Percentiles rank a stretch among this genome's conserved stretches.
Evolutionary conservation across 2,329 filamentous ascomycete genomes (phyloP).

Genomic region (Aureobasidium musti): DNA sequence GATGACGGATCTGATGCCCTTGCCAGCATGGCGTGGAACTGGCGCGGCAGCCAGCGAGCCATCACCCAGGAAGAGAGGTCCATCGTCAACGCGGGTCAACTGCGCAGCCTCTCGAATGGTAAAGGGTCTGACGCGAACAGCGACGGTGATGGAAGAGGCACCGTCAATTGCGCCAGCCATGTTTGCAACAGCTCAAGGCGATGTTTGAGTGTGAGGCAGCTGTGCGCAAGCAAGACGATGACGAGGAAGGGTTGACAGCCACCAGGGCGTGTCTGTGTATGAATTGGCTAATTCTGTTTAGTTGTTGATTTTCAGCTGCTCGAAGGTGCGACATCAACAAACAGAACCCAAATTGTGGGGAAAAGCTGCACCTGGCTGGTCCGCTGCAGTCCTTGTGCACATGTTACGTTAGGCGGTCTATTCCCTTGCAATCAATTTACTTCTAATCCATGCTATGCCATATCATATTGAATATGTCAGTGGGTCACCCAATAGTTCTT

Average conservation of each 20-base stretch:
- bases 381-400: no score
- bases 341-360: background rate
- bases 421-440: no score
- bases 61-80: conserved; percentile 90
- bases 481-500: no score
- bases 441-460: no score
- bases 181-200: background rate
- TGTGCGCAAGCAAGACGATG: background rate
- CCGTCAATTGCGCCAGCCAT: conserved; percentile 41
- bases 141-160: conserved; percentile 54
- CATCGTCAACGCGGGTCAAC: conserved; percentile 76
- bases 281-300: conserved; percentile 14
- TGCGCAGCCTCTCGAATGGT: conserved; percentile 93
- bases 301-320: conserved; percentile 9
- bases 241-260: background rate
- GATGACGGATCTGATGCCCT: conserved; percentile 86
- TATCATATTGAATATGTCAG: no score
- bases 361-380: no score
- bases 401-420: no score
- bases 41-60: conserved; percentile 88
- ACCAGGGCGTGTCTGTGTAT: conserved; percentile 23
- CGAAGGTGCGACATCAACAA: conserved; percentile 2
- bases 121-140: conserved; percentile 65
- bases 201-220: background rate
- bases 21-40: conserved; percentile 74